Percentiles rank a stretch among this genome's conserved stretches.
These are phyloP conservation scores for Linaria vulgaris DNA, from an alignment of 257 asterid genomes.

Conservation along the genomic window DNA sequence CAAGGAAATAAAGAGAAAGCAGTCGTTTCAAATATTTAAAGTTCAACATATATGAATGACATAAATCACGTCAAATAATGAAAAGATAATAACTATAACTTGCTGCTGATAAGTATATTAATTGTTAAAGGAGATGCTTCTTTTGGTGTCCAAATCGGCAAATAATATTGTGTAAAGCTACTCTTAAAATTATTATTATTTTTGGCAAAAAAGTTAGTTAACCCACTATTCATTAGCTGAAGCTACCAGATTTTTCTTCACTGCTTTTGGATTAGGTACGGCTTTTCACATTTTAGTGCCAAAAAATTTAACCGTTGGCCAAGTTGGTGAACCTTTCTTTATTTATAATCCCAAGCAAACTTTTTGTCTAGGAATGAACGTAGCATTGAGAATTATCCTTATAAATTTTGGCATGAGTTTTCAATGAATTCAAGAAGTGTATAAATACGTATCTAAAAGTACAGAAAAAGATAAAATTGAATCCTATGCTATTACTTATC, in stretches of 20 bases:
- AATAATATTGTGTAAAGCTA: conserved; percentile 36
- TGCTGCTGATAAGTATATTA: neutral
- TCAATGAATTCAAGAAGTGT: too few species aligned
- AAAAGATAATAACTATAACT: neutral
- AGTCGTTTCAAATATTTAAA: conserved; percentile 26
- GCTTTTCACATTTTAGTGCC: conserved; percentile 14
- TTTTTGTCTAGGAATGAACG: too few species aligned
- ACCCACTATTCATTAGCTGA: conserved; percentile 5
- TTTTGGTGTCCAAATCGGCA: conserved; percentile 35
- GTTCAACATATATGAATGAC: conserved; percentile 30
- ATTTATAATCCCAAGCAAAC: conserved; percentile 33
- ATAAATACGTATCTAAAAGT: too few species aligned
- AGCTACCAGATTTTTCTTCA: conserved; percentile 15
- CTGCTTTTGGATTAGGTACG: conserved; percentile 23
- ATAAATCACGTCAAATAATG: conserved; percentile 29
- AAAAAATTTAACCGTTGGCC: conserved; percentile 18
- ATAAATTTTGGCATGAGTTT: too few species aligned
- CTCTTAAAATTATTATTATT: conserved; percentile 7
- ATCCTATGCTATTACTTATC: too few species aligned
- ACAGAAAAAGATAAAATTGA: too few species aligned
- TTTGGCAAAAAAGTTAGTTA: conserved; percentile 33
- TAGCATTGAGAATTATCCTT: too few species aligned
- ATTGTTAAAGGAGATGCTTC: conserved; percentile 33
- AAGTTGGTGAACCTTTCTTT: conserved; percentile 33
- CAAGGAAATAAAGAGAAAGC: neutral